Percentiles rank a stretch among this genome's conserved stretches.
These are phyloP conservation scores for Chamaecrista fasciculata DNA, from an alignment of 306 rosid genomes.

Conservation along the genomic window DNA sequence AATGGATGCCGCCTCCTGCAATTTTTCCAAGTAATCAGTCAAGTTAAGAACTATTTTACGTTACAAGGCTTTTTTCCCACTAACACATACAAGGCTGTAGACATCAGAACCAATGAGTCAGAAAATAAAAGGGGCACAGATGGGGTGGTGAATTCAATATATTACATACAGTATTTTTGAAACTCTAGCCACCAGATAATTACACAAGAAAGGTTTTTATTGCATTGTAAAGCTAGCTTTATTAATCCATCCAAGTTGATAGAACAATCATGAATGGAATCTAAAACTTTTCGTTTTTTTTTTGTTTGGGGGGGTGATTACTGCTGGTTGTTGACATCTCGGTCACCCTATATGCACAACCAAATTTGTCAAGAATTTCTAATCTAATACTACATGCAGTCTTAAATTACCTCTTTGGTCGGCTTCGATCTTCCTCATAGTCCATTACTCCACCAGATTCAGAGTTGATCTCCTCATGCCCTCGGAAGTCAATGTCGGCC, in stretches of 20 bases:
- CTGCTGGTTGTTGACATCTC: conserved; percentile 1
- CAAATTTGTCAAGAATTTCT: conserved; percentile 6
- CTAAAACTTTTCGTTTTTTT: not conserved
- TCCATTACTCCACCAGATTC: conserved; percentile 99
- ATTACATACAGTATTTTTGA: not conserved
- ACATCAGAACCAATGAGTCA: not conserved
- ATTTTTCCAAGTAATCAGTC: conserved; percentile 21
- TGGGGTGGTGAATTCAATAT: not conserved
- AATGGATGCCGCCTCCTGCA: conserved; percentile 94
- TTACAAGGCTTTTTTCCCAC: not conserved
- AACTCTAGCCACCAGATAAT: not conserved
- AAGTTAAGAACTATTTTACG: not conserved
- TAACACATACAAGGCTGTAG: too few species aligned
- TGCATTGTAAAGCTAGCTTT: not conserved
- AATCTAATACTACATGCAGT: conserved; percentile 11
- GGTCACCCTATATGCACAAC: not conserved
- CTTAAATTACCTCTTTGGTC: conserved; percentile 81
- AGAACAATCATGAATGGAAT: not conserved
- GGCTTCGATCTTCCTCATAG: conserved; percentile 94
- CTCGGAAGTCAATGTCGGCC: conserved; percentile 95
- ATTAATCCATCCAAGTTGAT: conserved; percentile 4
- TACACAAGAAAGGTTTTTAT: not conserved
- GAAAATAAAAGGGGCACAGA: not conserved
- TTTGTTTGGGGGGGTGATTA: too few species aligned
- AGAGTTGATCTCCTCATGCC: conserved; percentile 96